phyloP scores from a whole-genome alignment of 139 green algal genomes.

The Marvania coccoides region DNA sequence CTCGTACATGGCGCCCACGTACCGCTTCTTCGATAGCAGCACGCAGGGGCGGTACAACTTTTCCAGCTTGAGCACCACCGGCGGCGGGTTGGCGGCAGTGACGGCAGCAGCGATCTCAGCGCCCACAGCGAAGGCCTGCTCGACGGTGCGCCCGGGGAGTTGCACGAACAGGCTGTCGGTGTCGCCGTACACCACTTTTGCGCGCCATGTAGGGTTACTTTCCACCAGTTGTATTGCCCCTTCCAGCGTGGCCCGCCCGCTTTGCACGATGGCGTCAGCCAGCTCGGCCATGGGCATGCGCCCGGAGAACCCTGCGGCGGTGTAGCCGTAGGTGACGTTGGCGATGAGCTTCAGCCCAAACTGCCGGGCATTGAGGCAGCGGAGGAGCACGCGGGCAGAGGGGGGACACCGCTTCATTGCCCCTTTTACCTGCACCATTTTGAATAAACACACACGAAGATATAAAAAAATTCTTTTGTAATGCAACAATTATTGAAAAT shows the following conservation, averaged over 20 bases:
- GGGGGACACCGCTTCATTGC: slow-evolving; percentile 72
- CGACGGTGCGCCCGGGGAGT: slow-evolving; percentile 60
- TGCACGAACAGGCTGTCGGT: slow-evolving; percentile 92
- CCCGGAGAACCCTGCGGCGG: slow-evolving; percentile 68
- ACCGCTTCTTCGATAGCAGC: slow-evolving; percentile 96
- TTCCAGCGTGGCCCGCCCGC: slow-evolving; percentile 80
- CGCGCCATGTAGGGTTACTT: slow-evolving; percentile 51
- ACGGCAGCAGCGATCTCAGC: slow-evolving; percentile 79
- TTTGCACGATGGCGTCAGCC: slow-evolving; percentile 90
- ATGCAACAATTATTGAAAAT: no score
- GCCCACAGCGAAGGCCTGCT: slow-evolving; percentile 78
- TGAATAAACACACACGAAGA: background rate
- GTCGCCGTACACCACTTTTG: slow-evolving; percentile 75
- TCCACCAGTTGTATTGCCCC: slow-evolving; percentile 79
- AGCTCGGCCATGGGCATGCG: slow-evolving; percentile 96
- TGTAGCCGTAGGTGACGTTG: slow-evolving; percentile 92
- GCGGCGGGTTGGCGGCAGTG: slow-evolving; percentile 78
- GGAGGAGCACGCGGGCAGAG: slow-evolving; percentile 62
- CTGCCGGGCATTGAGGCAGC: slow-evolving; percentile 89
- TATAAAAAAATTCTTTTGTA: no score
- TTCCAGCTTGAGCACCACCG: slow-evolving; percentile 90
- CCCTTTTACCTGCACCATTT: slow-evolving; percentile 46
- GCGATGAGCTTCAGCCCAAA: slow-evolving; percentile 96
- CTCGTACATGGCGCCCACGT: slow-evolving; percentile 90
- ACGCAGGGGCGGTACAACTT: slow-evolving; percentile 96